Evolutionary conservation across 805 yeast species (phyloP), one percentile per base, ranked within the genome.

Genomic region (Teunomyces gatunensis): DNA sequence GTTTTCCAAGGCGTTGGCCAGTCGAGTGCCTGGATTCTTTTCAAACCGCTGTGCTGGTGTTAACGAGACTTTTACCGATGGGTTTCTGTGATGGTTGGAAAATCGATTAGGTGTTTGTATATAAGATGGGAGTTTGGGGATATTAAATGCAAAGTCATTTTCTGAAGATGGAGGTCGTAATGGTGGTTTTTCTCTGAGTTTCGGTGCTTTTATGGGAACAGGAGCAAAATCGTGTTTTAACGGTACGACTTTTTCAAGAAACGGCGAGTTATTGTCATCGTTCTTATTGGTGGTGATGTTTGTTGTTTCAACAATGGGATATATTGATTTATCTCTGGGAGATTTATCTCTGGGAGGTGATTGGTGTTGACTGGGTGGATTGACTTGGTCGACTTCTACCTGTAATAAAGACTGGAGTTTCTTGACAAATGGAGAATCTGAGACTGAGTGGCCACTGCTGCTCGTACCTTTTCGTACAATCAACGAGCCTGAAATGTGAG

Each of bases 21-120:
- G 60, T 44, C 76, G 56, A 18, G 55, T 64, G 0, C 76, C 75
- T 0, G 71, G 68, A 23, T 55, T 60, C 51, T 75, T 75, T 51
- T 78, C 81, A 25, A 75, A 55, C 28, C 78, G 57, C 52, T 79
- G 83, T 0, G 81, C 81, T 6, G 83, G 83, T 0, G 83, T 78
- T 13, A 72, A 52, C 2, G 77, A 70, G 6, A 72, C 64, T 43
- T 68, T 71, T 4, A 69, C 74, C 2, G 74, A 65, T 4, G 69
- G 54, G 28, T 53, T 59, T 39, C 71, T 42, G 13, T 48, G 50
- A 44, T 58, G 57, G 27, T 52, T 40, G 10, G 42, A 13, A 44
- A 34, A 30, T 32, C 45, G 27, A 13, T 37, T 37, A 3, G 32
- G 45, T 3, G 40, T 43, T 12, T 15, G 13, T 27, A 13, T 29